Conservation (phyloP, 768 basidiomycete genomes). For the Multifurca ochricompacta region DNA sequence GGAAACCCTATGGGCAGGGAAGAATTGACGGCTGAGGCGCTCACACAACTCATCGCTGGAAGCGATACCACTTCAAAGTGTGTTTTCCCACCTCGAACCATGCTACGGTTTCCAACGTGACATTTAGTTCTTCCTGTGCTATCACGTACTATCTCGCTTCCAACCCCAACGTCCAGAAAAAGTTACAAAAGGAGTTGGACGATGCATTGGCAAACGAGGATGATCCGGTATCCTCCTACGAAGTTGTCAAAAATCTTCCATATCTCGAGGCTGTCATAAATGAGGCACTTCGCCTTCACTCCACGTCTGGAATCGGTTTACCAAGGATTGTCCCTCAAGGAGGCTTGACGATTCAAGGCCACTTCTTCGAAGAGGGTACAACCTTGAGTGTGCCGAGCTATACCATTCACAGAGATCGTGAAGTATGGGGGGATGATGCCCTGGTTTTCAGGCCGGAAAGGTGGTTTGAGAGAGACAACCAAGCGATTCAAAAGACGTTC, state of each 20-base stretch:
- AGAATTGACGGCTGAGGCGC: conserved; percentile 83
- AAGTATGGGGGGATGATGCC: conserved; percentile 72
- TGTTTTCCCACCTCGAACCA: conserved; percentile 24
- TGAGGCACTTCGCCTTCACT: conserved; percentile 78
- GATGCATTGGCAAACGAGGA: conserved; percentile 50
- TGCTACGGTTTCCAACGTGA: not conserved
- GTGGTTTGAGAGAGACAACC: conserved; percentile 69
- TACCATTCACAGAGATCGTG: conserved; percentile 67
- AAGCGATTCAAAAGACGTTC: conserved; percentile 59
- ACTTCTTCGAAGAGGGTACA: conserved; percentile 64
- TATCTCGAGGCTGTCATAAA: conserved; percentile 86
- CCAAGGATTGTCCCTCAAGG: conserved; percentile 72
- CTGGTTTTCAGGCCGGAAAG: conserved; percentile 74
- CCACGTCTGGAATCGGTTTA: conserved; percentile 76
- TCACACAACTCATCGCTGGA: conserved; percentile 82
- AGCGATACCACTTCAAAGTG: conserved; percentile 93
- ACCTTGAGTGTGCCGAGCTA: conserved; percentile 76
- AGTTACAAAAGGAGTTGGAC: conserved; percentile 71
- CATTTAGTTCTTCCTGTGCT: conserved; percentile 72
- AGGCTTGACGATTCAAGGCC: conserved; percentile 53
- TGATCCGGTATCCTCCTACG: conserved; percentile 52
- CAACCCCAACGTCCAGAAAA: conserved; percentile 55
- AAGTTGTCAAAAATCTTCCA: conserved; percentile 63
- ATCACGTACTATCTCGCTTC: conserved; percentile 78
- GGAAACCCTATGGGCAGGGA: conserved; percentile 74